These are phyloP conservation scores for Paracamarosporium sp. DNA, from an alignment of 2,329 filamentous ascomycete species.

Conservation along the genomic window DNA sequence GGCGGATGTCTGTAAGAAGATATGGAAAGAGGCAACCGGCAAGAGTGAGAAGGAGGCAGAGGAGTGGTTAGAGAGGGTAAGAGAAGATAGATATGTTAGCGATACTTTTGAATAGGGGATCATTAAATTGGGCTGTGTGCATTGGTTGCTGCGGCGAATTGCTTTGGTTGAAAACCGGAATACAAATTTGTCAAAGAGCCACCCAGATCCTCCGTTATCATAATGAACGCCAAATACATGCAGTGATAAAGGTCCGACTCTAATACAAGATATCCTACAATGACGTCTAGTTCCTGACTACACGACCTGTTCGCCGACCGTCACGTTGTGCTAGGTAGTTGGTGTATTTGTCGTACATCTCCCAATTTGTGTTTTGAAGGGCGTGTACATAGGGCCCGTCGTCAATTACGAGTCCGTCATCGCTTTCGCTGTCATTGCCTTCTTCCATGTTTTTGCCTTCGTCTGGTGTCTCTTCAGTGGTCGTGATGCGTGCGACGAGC, in stretches of 20 bases:
- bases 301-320: not conserved
- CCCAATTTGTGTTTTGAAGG: constrained; percentile 10
- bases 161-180: too few relatives aligned
- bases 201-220: too few relatives aligned
- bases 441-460: not conserved
- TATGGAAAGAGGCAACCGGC: constrained; percentile 15
- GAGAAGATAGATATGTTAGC: constrained; percentile 14
- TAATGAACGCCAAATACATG: too few relatives aligned
- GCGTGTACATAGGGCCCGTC: constrained; percentile 13
- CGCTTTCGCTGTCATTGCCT: not conserved
- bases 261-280: not conserved
- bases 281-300: not conserved
- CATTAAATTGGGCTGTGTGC: not conserved
- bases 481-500: constrained; percentile 7
- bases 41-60: constrained; percentile 15
- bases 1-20: constrained; percentile 36
- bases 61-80: constrained; percentile 19
- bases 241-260: too few relatives aligned
- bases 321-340: not conserved
- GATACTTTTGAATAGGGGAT: not conserved
- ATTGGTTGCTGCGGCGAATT: not conserved
- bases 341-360: constrained; percentile 9
- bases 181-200: too few relatives aligned
- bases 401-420: constrained; percentile 6
- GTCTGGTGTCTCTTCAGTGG: not conserved